Evolutionary conservation across 2,329 filamentous ascomycete species (phyloP), one percentile per base, ranked within the genome.

Genomic region (Onygenales sp.): DNA sequence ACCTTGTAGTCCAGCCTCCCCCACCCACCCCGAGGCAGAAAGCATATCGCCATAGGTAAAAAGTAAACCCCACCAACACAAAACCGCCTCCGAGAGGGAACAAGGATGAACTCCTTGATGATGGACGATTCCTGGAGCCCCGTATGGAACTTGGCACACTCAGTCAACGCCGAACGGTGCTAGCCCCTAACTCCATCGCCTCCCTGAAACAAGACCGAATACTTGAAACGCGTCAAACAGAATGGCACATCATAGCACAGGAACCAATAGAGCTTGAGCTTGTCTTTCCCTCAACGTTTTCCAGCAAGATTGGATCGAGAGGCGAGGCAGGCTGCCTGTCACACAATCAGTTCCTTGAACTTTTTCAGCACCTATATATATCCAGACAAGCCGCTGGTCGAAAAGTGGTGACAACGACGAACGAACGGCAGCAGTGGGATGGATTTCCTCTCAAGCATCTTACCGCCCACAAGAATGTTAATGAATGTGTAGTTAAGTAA

Each of bases 231-330:
- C 72, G 71, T 49, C 63, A 71, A 57, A 27, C 49, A 0, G 69
- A 72, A 53, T 66, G 69, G 2, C 64, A 68, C 44, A 67, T 61
- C 1, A 65, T 71, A 14, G 69, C 69, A 7, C 61, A 67, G 21
- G 58, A 72, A 50, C 59, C 72, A 0, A 71, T 72, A 17, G 64
- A 67, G n/a, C 71, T 72, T 31, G 71, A 73, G 53, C 66, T 64
- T 10, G 61, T 60, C 3, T 69, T 71, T 38, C 69, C 71, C 0
- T 66, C 64, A n/a, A 66, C 71, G 63, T 72, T 71, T 55, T 69
- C 68, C 0, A 67, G 68, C 11, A 68, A 68, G 55, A 67, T 72
- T 17, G 61, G 63, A 5, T 45, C 56, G 1, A 56, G 60, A 2
- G 59, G 64, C 27, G 59, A 60, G 2, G 57, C 54, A n/a, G 55